Evolutionary conservation across 257 asterid genomes (phyloP).

Genomic region (Przewalskia tangutica): DNA sequence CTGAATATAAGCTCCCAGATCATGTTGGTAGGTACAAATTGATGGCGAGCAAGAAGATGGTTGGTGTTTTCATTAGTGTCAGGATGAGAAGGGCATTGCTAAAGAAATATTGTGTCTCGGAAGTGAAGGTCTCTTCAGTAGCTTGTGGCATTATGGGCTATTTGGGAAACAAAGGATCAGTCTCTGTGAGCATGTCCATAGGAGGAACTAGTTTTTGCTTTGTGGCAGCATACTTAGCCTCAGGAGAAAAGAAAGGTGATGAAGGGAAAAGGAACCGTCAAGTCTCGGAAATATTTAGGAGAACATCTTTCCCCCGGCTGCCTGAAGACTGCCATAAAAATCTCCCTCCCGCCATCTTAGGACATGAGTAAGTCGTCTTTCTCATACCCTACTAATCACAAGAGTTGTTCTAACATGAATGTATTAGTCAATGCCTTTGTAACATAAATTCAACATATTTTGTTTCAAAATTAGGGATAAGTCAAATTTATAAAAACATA

Average conservation of each 20-base stretch:
- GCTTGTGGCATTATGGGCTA: slow-evolving; percentile 95
- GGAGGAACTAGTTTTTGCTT: slow-evolving; percentile 84
- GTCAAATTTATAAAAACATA: not conserved
- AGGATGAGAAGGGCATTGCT: slow-evolving; percentile 69
- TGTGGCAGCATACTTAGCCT: slow-evolving; percentile 82
- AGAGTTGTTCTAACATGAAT: not conserved
- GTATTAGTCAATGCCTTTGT: not conserved
- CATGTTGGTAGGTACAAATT: slow-evolving; percentile 37
- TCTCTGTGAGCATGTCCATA: slow-evolving; percentile 64
- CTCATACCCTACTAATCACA: not conserved
- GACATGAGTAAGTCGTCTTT: slow-evolving; percentile 73
- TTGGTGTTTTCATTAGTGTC: slow-evolving; percentile 83
- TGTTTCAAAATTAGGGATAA: not conserved
- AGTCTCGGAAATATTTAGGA: slow-evolving; percentile 67
- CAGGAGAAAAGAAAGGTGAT: slow-evolving; percentile 93
- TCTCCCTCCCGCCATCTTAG: slow-evolving; percentile 65
- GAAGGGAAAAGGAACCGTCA: slow-evolving; percentile 79
- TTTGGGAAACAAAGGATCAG: slow-evolving; percentile 89
- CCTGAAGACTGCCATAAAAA: slow-evolving; percentile 32
- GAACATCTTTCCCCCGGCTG: slow-evolving; percentile 57
- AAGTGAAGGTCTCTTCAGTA: slow-evolving; percentile 64
- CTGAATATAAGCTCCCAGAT: slow-evolving; percentile 10
- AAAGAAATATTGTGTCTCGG: slow-evolving; percentile 35
- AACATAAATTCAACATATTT: not conserved
- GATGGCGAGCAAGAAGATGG: slow-evolving; percentile 93